phyloP scores from a whole-genome alignment of 257 asterid genomes.

The Dorcoceras hygrometricum region DNA sequence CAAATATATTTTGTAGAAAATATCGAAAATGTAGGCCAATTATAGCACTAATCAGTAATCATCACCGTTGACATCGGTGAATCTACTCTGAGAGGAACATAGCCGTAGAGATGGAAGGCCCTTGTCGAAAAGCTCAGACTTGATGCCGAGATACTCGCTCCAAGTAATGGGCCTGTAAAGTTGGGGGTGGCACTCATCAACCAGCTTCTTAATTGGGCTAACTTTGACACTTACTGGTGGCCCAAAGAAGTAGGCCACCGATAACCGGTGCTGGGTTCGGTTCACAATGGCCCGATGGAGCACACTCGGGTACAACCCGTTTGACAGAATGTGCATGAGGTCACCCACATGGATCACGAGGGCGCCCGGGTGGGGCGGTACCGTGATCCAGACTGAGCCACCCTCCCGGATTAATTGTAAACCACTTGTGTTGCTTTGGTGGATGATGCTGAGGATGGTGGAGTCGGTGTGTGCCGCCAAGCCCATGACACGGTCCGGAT shows the following conservation, averaged over 20 bases:
- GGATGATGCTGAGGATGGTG: slow-evolving; percentile 77
- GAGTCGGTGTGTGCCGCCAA: slow-evolving; percentile 93
- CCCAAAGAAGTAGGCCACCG: slow-evolving; percentile 72
- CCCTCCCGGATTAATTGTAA: slow-evolving; percentile 65
- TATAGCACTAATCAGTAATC: slow-evolving; percentile 25
- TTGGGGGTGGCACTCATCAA: slow-evolving; percentile 54
- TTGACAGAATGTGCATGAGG: slow-evolving; percentile 73
- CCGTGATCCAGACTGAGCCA: slow-evolving; percentile 50
- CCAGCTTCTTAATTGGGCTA: slow-evolving; percentile 52
- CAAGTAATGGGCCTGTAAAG: slow-evolving; percentile 69
- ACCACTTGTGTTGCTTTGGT: slow-evolving; percentile 80
- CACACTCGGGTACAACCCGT: slow-evolving; percentile 71
- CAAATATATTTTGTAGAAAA: too few relatives aligned
- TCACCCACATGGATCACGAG: slow-evolving; percentile 78
- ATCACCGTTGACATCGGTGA: slow-evolving; percentile 47
- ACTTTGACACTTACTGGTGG: slow-evolving; percentile 57
- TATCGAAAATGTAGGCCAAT: too few relatives aligned
- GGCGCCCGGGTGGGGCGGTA: slow-evolving; percentile 63
- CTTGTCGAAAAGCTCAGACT: slow-evolving; percentile 74
- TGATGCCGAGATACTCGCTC: slow-evolving; percentile 70
- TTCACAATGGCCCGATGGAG: slow-evolving; percentile 88
- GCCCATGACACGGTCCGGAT: slow-evolving; percentile 95
- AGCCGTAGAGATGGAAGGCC: slow-evolving; percentile 66
- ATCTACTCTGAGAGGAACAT: slow-evolving; percentile 38
- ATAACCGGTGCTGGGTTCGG: slow-evolving; percentile 56